Percentiles rank a stretch among this genome's conserved stretches.
These are phyloP conservation scores for Candida coquimbonensis DNA, from an alignment of 805 yeast genomes.

Conservation along the genomic window DNA sequence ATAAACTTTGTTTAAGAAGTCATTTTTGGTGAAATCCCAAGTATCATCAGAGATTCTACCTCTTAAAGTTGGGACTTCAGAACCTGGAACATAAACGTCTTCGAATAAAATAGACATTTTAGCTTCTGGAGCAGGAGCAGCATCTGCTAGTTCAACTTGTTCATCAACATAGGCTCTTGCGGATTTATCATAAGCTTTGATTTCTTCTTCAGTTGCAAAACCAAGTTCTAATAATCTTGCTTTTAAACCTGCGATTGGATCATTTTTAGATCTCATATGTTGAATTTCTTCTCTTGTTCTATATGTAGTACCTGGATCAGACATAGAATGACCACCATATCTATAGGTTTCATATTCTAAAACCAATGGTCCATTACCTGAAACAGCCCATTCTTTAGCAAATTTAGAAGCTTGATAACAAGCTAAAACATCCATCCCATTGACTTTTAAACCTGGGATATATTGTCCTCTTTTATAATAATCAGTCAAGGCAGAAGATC, in stretches of 20 bases:
- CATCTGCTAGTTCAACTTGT: slow-evolving; percentile 91
- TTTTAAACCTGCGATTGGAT: slow-evolving; percentile 95
- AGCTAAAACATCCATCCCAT: slow-evolving; percentile 97
- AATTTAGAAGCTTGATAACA: slow-evolving; percentile 92
- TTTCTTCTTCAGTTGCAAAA: slow-evolving; percentile 90
- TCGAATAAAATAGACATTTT: slow-evolving; percentile 90
- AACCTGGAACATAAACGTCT: slow-evolving; percentile 93
- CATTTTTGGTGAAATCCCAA: slow-evolving; percentile 62
- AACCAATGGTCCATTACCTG: slow-evolving; percentile 94
- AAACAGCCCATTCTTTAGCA: slow-evolving; percentile 92
- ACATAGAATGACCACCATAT: slow-evolving; percentile 99
- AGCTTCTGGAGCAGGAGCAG: slow-evolving; percentile 92
- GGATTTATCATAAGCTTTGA: slow-evolving; percentile 90
- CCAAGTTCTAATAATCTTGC: slow-evolving; percentile 72
- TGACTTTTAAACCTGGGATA: slow-evolving; percentile 96
- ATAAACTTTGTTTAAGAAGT: slow-evolving; percentile 31
- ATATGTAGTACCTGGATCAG: slow-evolving; percentile 99
- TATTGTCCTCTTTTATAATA: slow-evolving; percentile 99
- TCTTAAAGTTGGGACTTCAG: slow-evolving; percentile 87
- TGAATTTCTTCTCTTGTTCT: slow-evolving; percentile 99
- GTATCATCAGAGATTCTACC: slow-evolving; percentile 96
- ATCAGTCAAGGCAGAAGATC: slow-evolving; percentile 95
- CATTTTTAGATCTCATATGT: slow-evolving; percentile 98
- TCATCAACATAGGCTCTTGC: slow-evolving; percentile 94
- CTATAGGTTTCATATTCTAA: slow-evolving; percentile 97